Evolutionary conservation across 306 rosid species (phyloP).

Genomic region (Malus domestica): DNA sequence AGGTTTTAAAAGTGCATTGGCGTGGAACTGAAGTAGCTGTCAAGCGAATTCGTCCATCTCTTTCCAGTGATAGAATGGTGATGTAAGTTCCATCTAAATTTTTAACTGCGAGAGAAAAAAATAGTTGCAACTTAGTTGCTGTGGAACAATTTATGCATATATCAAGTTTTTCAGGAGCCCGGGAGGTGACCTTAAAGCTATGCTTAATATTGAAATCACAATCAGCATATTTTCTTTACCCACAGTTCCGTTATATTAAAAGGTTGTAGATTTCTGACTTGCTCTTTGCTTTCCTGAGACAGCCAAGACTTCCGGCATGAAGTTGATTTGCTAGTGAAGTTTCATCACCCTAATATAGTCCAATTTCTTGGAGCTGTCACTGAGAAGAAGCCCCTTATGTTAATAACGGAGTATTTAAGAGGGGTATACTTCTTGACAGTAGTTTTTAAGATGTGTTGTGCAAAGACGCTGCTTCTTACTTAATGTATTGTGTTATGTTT

Average conservation of each 20-base stretch:
- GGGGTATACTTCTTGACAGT: slow-evolving; percentile 54
- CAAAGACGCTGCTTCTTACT: slow-evolving; percentile 15
- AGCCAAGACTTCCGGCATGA: slow-evolving; percentile 98
- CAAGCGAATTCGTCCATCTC: slow-evolving; percentile 87
- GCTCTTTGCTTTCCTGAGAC: slow-evolving; percentile 19
- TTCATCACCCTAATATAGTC: slow-evolving; percentile 96
- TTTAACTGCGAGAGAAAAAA: background rate
- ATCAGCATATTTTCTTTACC: slow-evolving; percentile 9
- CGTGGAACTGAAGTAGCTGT: slow-evolving; percentile 94
- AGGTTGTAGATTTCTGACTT: slow-evolving; percentile 1
- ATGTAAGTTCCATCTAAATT: slow-evolving; percentile 50
- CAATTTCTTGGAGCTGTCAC: slow-evolving; percentile 99
- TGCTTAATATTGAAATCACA: background rate
- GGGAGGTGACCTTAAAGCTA: background rate
- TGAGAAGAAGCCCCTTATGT: slow-evolving; percentile 87
- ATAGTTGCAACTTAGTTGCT: background rate
- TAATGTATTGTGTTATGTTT: slow-evolving; percentile 17
- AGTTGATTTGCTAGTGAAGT: slow-evolving; percentile 93
- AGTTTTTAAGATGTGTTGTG: slow-evolving; percentile 8
- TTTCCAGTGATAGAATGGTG: slow-evolving; percentile 88
- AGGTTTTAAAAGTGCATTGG: slow-evolving; percentile 79
- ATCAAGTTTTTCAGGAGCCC: background rate
- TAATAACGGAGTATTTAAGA: slow-evolving; percentile 87
- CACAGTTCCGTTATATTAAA: background rate
- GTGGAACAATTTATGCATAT: background rate